A percentile compares a stretch with the other conserved stretches of the same genome.
Conservation (phyloP, 371 early-diverging fungal genomes). For the Sporodiniella umbellata region DNA sequence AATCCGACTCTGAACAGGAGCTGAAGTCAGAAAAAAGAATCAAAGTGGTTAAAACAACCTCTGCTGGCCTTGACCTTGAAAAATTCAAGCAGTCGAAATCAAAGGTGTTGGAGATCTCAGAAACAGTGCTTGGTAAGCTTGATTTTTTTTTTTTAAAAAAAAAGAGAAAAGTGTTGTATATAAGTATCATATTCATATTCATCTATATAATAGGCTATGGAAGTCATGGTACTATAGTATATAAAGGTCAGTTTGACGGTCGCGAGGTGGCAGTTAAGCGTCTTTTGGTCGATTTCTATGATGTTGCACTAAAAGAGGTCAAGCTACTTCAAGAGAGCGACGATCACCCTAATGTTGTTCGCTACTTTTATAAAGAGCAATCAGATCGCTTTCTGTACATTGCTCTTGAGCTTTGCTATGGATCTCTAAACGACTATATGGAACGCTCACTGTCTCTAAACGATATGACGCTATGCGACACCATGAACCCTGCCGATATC, state of each 20-base stretch:
- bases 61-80: conserved; percentile 29
- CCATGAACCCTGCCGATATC: conserved; percentile 49
- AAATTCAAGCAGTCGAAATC: conserved; percentile 26
- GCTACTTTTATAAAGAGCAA: conserved; percentile 92
- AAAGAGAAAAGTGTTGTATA: background rate
- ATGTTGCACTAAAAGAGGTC: conserved; percentile 93
- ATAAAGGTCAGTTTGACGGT: conserved; percentile 87
- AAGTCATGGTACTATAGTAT: conserved; percentile 96
- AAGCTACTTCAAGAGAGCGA: conserved; percentile 89
- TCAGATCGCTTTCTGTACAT: conserved; percentile 91
- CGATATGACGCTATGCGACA: conserved; percentile 28
- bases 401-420: conserved; percentile 89
- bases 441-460: conserved; percentile 36
- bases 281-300: conserved; percentile 89
- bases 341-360: conserved; percentile 93
- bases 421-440: conserved; percentile 66
- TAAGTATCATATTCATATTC: background rate
- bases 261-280: conserved; percentile 94
- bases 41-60: conserved; percentile 7
- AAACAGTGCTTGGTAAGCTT: conserved; percentile 40
- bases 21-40: background rate
- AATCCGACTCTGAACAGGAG: background rate
- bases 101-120: conserved; percentile 36
- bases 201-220: conserved; percentile 79
- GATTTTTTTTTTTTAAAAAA: too few relatives aligned